Conservation (phyloP, 2,329 filamentous ascomycete genomes). For the Sporothrix phasma region DNA sequence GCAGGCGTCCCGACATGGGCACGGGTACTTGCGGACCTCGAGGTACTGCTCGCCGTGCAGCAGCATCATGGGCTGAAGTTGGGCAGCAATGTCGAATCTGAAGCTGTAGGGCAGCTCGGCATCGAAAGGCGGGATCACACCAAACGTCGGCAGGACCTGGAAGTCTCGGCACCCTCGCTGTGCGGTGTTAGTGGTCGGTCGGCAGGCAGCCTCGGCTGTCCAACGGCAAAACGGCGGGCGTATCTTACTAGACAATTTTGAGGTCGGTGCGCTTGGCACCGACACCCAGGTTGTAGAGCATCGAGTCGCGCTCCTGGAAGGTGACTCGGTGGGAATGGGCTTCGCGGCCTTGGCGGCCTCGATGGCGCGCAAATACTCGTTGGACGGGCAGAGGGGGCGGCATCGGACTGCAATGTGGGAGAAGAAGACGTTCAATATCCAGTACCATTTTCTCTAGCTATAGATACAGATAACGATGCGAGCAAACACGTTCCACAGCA, state of each 20-base stretch:
- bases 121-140: conserved; percentile 90
- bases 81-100: conserved; percentile 72
- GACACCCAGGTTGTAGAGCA: conserved; percentile 91
- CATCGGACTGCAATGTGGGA: conserved; percentile 8
- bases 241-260: conserved; percentile 61
- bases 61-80: conserved; percentile 98
- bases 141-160: conserved; percentile 89
- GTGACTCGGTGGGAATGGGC: conserved; percentile 60
- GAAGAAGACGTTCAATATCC: conserved; percentile 21
- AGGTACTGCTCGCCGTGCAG: conserved; percentile 98
- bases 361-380: conserved; percentile 56
- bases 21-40: conserved; percentile 89
- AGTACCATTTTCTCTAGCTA: conserved; percentile 15
- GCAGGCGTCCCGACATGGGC: conserved; percentile 68
- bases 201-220: too few species aligned
- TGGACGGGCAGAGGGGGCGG: conserved; percentile 33
- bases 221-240: not conserved
- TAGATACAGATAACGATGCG: conserved; percentile 13
- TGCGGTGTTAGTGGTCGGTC: not conserved
- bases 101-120: conserved; percentile 70
- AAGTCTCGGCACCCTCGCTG: conserved; percentile 81
- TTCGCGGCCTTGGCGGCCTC: conserved; percentile 63
- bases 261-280: conserved; percentile 87
- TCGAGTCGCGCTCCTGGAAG: conserved; percentile 78
- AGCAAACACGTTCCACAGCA: conserved; percentile 20